Evolutionary conservation across 176 grass and related monocot species (phyloP), one percentile per base, ranked within the genome.

Genomic region (Phragmites australis): DNA sequence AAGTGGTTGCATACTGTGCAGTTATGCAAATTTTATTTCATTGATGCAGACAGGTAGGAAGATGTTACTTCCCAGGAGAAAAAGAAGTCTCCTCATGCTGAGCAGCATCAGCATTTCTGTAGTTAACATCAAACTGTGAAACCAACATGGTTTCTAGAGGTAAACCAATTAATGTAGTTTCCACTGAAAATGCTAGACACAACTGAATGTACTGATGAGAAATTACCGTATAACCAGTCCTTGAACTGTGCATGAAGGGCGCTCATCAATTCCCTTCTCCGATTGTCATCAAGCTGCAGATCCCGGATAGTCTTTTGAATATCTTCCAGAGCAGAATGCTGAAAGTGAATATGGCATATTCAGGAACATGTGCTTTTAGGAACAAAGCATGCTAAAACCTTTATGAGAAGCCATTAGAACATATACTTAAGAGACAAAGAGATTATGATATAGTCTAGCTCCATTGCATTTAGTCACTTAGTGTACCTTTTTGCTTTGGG

Each of bases 141-240:
- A 53, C 21, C 15, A 3, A 13, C 39, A 53, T 53, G 2, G 50
- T 68, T 44, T 68, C 61, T 79, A 52, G n/a, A 52, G 39, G n/a
- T 15, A 55, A 67, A 68, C 4, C 31, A 39, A 41, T 6, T 29
- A 10, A 43, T 17, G 8, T 16, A 42, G 32, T 52, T 25, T 78
- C 62, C 23, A 65, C n/a, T 19, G 8, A 43, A 43, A 68, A 57
- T 57, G 34, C 11, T n/a, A 29, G 13, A 39, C 14, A 75, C 13
- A 62, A 76, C 30, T 45, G 12, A 68, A 67, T 14, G 8, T 71
- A 19, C 3, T 63, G 58, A 83, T 57, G 55, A 64, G 80, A 50
- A 65, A 27, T 57, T 99, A 99, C 96, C 90, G 13, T 99, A 99
- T 87, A 99, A 83, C 96, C 96, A 99, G 48, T 99, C 96, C 77